Conservation (phyloP, 2,329 filamentous ascomycete genomes). For the Ampelomyces quisqualis region DNA sequence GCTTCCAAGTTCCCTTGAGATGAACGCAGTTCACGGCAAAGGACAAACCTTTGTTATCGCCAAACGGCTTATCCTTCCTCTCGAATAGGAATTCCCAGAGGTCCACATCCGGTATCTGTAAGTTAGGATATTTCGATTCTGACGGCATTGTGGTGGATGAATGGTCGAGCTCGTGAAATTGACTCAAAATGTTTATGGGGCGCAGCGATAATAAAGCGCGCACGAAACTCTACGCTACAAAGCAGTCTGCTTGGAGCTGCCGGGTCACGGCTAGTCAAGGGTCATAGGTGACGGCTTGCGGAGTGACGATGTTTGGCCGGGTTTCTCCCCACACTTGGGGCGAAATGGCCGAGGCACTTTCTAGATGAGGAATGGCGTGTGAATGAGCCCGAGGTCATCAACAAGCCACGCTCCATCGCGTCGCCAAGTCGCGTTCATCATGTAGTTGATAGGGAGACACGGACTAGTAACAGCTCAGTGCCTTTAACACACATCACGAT, state of each 20-base stretch:
- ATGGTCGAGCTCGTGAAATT: slow-evolving; percentile 6
- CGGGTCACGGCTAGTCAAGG: slow-evolving; percentile 12
- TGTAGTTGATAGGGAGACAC: not conserved
- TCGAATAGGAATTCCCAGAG: slow-evolving; percentile 80
- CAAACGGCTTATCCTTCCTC: slow-evolving; percentile 62
- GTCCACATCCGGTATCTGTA: slow-evolving; percentile 73
- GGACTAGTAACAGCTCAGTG: not conserved
- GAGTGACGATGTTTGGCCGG: slow-evolving; percentile 18
- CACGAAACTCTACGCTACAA: slow-evolving; percentile 13
- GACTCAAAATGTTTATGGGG: slow-evolving; percentile 7
- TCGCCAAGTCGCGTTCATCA: not conserved
- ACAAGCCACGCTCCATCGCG: slow-evolving; percentile 1
- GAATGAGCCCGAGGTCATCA: slow-evolving; percentile 21
- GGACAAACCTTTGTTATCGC: slow-evolving; percentile 78
- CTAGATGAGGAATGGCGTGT: slow-evolving; percentile 7
- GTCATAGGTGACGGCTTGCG: slow-evolving; percentile 6
- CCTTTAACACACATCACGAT: not conserved
- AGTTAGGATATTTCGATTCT: slow-evolving; percentile 62
- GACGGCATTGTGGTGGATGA: slow-evolving; percentile 64
- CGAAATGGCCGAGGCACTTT: slow-evolving; percentile 23
- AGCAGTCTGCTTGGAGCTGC: slow-evolving; percentile 13
- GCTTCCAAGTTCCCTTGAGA: too few relatives aligned
- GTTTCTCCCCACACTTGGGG: slow-evolving; percentile 17
- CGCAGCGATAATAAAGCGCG: slow-evolving; percentile 7
- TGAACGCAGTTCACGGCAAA: too few relatives aligned